These are phyloP conservation scores for Nasturtium officinale DNA, from an alignment of 345 rosid genomes.

Conservation along the genomic window DNA sequence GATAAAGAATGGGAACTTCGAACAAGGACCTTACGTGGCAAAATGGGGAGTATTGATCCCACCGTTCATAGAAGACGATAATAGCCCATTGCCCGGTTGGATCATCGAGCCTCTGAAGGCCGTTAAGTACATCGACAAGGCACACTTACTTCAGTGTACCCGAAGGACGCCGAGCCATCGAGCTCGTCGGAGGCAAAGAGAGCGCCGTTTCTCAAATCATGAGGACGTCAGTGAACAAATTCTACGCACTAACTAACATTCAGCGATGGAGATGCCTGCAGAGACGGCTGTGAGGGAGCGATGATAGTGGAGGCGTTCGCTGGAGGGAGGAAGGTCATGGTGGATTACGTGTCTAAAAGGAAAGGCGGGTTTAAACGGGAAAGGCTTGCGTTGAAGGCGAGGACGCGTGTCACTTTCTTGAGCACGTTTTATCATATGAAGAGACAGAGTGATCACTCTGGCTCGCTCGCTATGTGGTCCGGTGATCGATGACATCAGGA, in stretches of 20 bases:
- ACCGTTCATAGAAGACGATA: conserved; percentile 67
- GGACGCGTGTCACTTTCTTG: conserved; percentile 61
- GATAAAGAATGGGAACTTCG: conserved; percentile 72
- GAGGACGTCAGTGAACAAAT: conserved; percentile 46
- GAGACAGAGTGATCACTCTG: conserved; percentile 65
- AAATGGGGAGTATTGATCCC: conserved; percentile 73
- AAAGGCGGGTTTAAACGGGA: conserved; percentile 60
- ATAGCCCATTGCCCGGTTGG: conserved; percentile 82
- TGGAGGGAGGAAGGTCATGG: conserved; percentile 46
- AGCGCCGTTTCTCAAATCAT: conserved; percentile 68
- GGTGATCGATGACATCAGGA: conserved; percentile 65
- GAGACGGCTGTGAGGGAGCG: conserved; percentile 61
- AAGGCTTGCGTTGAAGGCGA: conserved; percentile 55
- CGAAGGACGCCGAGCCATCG: conserved; percentile 56
- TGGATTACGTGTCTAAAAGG: conserved; percentile 61
- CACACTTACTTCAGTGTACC: conserved; percentile 67
- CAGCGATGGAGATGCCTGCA: conserved; percentile 62
- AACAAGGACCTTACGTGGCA: conserved; percentile 70
- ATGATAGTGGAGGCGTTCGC: conserved; percentile 72
- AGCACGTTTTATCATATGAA: conserved; percentile 69
- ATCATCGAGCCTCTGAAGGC: conserved; percentile 80
- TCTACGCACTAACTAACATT: conserved; percentile 63
- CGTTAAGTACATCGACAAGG: conserved; percentile 63
- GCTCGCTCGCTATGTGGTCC: conserved; percentile 85
- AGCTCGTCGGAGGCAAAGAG: conserved; percentile 78